Evolutionary conservation across 2,329 filamentous ascomycete species (phyloP), one percentile per base, ranked within the genome.

Genomic region (Orbilia blumenaviensis): DNA sequence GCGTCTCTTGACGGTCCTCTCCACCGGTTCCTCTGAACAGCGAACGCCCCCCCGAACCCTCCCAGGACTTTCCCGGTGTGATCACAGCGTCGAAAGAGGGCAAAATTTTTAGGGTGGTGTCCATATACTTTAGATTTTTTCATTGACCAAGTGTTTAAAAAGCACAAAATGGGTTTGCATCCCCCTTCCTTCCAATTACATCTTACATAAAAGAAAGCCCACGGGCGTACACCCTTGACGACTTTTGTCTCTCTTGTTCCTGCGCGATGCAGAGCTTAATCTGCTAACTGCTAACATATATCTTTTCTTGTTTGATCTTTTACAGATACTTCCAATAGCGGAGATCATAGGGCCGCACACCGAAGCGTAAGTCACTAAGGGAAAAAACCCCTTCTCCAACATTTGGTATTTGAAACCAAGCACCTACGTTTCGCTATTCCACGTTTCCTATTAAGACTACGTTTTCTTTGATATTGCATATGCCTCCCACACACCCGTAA

Each of bases 211-310:
- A 76, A 66, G 66, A 68, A 50, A 76, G 58, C 72, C 56, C 64
- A 60, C 64, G 48, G 41, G 66, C 58, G 10, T 69, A 64, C 52
- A 76, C 72, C 72, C 72, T 76, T 69, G 72, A 72, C 64, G 64
- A 38, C 64, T 75, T 46, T 67, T 66, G 58, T 60, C 41, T 76
- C 64, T 76, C 64, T 38, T 66, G 72, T 76, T 76, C 72, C 72
- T 76, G 72, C 72, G 72, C 72, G 64, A 76, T 69, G 72, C 72
- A 76, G 64, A 76, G 72, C 72, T 76, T 68, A 69, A 68, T 64
- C 54, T 61, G 63, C 64, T 76, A 76, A 69, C 72, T n/a, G n/a
- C n/a, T n/a, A n/a, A n/a, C n/a, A n/a, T n/a, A 29, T 54, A 46
- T 44, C 48, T 32, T 44, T 62, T 64, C 38, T 66, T 68, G 58